Conservation (phyloP, 208 protist genomes). For the Zelonia costaricensis region DNA sequence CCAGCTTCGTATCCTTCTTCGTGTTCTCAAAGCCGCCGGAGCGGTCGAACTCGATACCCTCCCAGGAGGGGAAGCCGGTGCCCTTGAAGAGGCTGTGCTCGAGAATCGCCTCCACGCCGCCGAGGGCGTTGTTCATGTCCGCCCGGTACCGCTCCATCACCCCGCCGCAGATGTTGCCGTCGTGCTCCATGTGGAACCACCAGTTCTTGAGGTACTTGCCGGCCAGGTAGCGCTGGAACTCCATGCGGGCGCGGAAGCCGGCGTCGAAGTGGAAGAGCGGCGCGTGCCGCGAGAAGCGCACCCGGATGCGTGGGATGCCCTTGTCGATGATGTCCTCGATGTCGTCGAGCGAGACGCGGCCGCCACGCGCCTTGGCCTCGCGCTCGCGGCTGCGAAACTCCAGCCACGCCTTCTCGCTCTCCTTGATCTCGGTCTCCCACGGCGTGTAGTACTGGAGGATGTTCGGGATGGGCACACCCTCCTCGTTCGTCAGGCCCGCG, state of each 20-base stretch:
- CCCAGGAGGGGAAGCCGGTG: slow-evolving; percentile 99
- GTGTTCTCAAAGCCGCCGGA: slow-evolving; percentile 98
- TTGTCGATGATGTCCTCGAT: slow-evolving; percentile 99
- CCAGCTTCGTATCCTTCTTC: slow-evolving; percentile 99
- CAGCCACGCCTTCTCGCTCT: slow-evolving; percentile 99
- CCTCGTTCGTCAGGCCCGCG: slow-evolving; percentile 98
- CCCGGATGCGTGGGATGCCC: slow-evolving; percentile 99
- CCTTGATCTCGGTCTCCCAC: slow-evolving; percentile 99
- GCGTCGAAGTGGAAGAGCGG: slow-evolving; percentile 99
- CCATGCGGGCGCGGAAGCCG: slow-evolving; percentile 98
- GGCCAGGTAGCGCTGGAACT: slow-evolving; percentile 99
- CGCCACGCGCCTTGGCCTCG: slow-evolving; percentile 97
- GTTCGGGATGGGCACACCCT: slow-evolving; percentile 99
- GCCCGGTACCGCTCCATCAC: slow-evolving; percentile 99
- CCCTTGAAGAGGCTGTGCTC: slow-evolving; percentile 99
- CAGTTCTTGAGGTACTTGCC: slow-evolving; percentile 99
- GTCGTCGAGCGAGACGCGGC: slow-evolving; percentile 99
- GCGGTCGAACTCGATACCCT: slow-evolving; percentile 99
- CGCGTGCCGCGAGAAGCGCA: slow-evolving; percentile 99
- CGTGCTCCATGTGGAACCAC: slow-evolving; percentile 99
- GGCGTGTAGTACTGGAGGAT: slow-evolving; percentile 99
- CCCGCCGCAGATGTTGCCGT: slow-evolving; percentile 99
- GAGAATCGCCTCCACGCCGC: slow-evolving; percentile 99
- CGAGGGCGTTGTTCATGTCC: slow-evolving; percentile 99
- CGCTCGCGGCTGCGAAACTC: slow-evolving; percentile 99